Percentiles rank a stretch among this genome's conserved stretches.
These are phyloP conservation scores for Meripilus lineatus DNA, from an alignment of 1,284 basidiomycete species.

Conservation along the genomic window DNA sequence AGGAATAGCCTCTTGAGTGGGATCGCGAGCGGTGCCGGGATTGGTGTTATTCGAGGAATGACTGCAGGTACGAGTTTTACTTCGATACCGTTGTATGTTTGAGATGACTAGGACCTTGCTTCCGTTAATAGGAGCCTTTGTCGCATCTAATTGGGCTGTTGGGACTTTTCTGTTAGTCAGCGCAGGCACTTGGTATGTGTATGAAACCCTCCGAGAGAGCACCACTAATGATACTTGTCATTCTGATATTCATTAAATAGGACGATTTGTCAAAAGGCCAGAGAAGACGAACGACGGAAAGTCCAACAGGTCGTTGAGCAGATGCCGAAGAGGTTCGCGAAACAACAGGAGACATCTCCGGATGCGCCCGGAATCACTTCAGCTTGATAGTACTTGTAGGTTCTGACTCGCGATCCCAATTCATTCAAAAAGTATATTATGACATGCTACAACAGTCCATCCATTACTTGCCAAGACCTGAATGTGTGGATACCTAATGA, in stretches of 20 bases:
- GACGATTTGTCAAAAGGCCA: constrained; percentile 57
- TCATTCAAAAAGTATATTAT: no score
- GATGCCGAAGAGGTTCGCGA: constrained; percentile 50
- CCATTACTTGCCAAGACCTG: no score
- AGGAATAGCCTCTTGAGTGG: constrained; percentile 47
- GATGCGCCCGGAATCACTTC: no score
- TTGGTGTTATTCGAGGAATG: constrained; percentile 54
- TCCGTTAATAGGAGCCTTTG: constrained; percentile 32
- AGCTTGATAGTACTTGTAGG: no score
- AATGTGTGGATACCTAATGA: no score
- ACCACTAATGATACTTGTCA: background rate
- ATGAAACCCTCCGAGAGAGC: background rate
- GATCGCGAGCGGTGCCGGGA: constrained; percentile 47
- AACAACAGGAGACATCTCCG: constrained; percentile 13
- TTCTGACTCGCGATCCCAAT: no score
- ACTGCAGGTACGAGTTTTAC: constrained; percentile 38
- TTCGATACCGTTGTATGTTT: constrained; percentile 1
- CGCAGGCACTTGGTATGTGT: constrained; percentile 43
- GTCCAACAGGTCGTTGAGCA: constrained; percentile 56
- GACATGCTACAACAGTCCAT: no score
- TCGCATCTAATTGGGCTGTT: constrained; percentile 52
- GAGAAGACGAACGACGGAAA: constrained; percentile 45
- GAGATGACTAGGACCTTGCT: background rate
- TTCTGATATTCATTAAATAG: constrained; percentile 28
- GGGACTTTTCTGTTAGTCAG: constrained; percentile 50